These are phyloP conservation scores for Rhodotorula sp. DNA, from an alignment of 1,284 basidiomycete species.

Conservation along the genomic window DNA sequence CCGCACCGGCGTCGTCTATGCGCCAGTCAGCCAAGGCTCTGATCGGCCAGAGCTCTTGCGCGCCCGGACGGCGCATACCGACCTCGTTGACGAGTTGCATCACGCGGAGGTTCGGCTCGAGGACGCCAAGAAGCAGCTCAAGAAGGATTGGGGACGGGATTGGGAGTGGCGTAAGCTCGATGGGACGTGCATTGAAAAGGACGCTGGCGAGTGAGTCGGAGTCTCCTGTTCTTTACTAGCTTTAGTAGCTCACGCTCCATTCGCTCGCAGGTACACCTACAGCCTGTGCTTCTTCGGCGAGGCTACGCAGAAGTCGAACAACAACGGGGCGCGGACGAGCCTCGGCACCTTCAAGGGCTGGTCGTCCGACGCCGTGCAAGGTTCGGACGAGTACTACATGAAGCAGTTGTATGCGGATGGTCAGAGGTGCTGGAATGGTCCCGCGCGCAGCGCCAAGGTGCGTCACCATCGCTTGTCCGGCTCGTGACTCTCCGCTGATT, in stretches of 20 bases:
- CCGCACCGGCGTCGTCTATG: constrained; percentile 62
- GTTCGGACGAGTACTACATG: constrained; percentile 70
- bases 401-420: constrained; percentile 80
- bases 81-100: constrained; percentile 54
- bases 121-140: constrained; percentile 56
- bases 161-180: constrained; percentile 97
- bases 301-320: constrained; percentile 83
- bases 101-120: constrained; percentile 59
- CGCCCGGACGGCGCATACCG: constrained; percentile 58
- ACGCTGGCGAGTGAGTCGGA: constrained; percentile 77
- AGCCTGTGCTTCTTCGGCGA: constrained; percentile 91
- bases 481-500: neutral
- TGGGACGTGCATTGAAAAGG: constrained; percentile 72
- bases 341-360: constrained; percentile 79
- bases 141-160: constrained; percentile 69
- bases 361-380: constrained; percentile 63
- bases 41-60: constrained; percentile 45
- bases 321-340: constrained; percentile 72
- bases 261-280: constrained; percentile 74
- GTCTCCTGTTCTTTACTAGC: neutral
- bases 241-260: neutral
- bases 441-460: constrained; percentile 75
- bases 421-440: constrained; percentile 89
- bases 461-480: constrained; percentile 26
- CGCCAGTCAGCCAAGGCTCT: constrained; percentile 2